Evolutionary conservation across 2,329 filamentous ascomycete species (phyloP).

Genomic region (Madurella fahalii): DNA sequence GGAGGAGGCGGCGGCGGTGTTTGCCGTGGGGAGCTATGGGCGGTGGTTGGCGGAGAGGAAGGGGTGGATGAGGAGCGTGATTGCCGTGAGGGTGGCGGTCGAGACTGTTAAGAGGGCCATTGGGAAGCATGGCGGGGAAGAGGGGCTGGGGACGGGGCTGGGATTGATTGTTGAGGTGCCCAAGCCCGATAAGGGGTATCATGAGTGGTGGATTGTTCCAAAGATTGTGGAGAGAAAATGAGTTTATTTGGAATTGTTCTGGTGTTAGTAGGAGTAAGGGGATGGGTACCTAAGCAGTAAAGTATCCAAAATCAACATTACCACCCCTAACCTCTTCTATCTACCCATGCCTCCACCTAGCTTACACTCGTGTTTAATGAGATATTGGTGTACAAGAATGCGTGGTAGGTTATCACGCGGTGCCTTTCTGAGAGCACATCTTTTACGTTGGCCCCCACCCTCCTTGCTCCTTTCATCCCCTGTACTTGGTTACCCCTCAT

Average conservation of each 20-base stretch:
- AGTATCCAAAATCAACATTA: neutral
- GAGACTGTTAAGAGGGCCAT: slow-evolving; percentile 56
- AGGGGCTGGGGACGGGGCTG: neutral
- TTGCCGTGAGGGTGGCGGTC: slow-evolving; percentile 63
- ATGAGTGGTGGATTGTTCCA: slow-evolving; percentile 64
- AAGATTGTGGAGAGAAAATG: slow-evolving; percentile 33
- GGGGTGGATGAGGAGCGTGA: slow-evolving; percentile 63
- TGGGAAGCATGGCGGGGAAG: slow-evolving; percentile 29
- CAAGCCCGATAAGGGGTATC: slow-evolving; percentile 50
- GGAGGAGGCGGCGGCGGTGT: slow-evolving; percentile 40
- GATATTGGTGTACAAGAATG: too few species aligned
- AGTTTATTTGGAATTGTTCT: neutral
- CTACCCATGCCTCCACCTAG: neutral
- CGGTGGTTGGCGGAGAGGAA: slow-evolving; percentile 60
- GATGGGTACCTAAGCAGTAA: neutral
- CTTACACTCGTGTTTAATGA: neutral
- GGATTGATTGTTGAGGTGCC: slow-evolving; percentile 48
- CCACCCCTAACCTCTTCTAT: neutral
- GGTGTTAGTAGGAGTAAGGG: neutral
- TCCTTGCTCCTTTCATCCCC: too few species aligned
- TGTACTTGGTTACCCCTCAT: too few species aligned
- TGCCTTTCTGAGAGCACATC: too few species aligned
- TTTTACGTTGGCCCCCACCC: too few species aligned
- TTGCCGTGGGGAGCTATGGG: slow-evolving; percentile 53
- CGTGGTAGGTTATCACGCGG: too few species aligned